Conservation (phyloP, 768 basidiomycete genomes). For the Cystofilobasidium macerans region DNA sequence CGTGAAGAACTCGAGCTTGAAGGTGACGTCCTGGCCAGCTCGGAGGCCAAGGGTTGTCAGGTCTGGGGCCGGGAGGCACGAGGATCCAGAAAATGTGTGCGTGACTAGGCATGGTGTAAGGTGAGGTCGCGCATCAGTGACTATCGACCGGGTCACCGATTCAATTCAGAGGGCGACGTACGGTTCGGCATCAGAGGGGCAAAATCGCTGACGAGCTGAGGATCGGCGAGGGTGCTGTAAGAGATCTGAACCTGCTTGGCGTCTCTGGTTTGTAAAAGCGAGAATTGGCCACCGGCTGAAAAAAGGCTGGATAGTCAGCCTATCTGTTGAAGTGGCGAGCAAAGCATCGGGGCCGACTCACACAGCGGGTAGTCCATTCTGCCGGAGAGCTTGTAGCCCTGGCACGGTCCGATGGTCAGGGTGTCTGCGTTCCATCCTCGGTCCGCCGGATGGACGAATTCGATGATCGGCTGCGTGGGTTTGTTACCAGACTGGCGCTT, state of each 20-base stretch:
- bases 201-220: neutral
- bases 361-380: neutral
- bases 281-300: neutral
- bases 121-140: no score
- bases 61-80: neutral
- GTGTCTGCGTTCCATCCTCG: neutral
- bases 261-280: neutral
- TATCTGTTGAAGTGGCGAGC: no score
- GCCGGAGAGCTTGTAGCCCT: neutral
- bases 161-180: neutral
- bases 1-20: neutral
- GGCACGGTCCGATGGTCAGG: neutral
- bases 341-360: neutral
- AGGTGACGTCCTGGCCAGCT: neutral
- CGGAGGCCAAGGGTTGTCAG: neutral
- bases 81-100: neutral
- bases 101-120: neutral
- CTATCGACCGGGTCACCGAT: no score
- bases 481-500: no score
- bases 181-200: neutral
- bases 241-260: neutral
- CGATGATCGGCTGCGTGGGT: neutral
- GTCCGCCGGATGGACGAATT: neutral
- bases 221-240: neutral
- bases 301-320: no score